Base-by-base conservation (phyloP, 768 basidiomycete genomes). In the Agrocybe praecox region DNA sequence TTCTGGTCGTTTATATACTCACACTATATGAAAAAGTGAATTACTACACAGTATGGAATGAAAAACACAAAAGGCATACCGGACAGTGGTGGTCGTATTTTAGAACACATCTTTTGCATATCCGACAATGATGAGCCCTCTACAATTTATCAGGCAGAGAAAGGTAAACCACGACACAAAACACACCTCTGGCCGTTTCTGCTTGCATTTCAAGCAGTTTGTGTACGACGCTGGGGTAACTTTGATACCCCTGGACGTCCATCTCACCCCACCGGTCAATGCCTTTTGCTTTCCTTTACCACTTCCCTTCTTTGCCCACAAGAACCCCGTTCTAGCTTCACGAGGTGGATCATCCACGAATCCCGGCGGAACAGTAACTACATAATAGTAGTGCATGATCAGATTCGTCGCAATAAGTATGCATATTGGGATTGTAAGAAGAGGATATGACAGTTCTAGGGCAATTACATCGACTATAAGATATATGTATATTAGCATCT, bases 51-150 rank as follows among this genome's bases (percentile, higher is more conserved):
- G 12, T 47, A 47, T 18, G 40, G n/a, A n/a, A 56, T 52, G 36
- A 56, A n/a, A 22, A 42, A 24, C 23, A 48, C 24, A 9, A 26
- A 11, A 48, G 23, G 86, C 90, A 70, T 67, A 93, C 91, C 55
- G 92, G 92, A 74, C 93, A 94, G 70, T 94, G 93, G 64, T 94
- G 93, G 66, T 94, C 93, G 68, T 88, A 95, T 68, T 94, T 94
- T 45, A 98, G 69, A 23, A 97, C 86, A 66, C 95, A 97, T 50
- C 81, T 83, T 62, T 94, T 92, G 69, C 95, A 97, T 67, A 97
- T 88, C 22, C 88, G 82, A 73, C 95, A 97, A 72, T 96, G 95
- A 69, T 98, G 95, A 9, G 95, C 82, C 74, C 95, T 86, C 94
- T 96, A 46, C 56, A 59, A 49, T 36, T 34, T 34, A 26, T 45